phyloP scores from a whole-genome alignment of 176 grass and related monocot genomes.

The Ensete glaucum region DNA sequence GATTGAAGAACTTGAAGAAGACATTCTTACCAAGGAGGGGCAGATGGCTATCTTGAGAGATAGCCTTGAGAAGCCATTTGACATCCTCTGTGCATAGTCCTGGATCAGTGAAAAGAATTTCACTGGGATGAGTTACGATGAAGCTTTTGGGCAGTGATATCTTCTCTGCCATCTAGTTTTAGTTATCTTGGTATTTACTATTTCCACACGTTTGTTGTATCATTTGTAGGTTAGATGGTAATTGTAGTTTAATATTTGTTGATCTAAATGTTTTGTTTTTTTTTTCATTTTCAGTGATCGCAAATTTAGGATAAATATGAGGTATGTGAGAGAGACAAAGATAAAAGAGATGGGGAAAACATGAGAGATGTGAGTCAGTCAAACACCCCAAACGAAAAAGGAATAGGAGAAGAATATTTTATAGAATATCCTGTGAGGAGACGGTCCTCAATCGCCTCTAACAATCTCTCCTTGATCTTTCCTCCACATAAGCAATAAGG shows the following conservation, averaged over 20 bases:
- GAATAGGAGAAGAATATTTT: too few species aligned
- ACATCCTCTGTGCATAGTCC: conserved; percentile 8
- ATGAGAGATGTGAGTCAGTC: too few species aligned
- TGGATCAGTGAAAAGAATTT: conserved; percentile 17
- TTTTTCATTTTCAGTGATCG: too few species aligned
- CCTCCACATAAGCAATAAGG: too few species aligned
- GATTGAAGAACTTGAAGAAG: conserved; percentile 46
- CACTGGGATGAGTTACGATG: neutral
- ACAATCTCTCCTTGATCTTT: too few species aligned
- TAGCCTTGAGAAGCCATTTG: conserved; percentile 44
- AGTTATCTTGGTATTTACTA: neutral
- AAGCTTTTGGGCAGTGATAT: neutral
- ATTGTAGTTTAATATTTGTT: neutral
- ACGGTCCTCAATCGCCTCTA: too few species aligned
- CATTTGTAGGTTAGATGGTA: neutral
- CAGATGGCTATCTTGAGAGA: conserved; percentile 80
- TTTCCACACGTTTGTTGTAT: neutral
- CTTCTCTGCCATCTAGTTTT: neutral
- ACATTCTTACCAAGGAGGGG: conserved; percentile 76
- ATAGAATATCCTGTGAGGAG: too few species aligned
- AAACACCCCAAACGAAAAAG: too few species aligned
- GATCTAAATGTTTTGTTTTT: neutral
- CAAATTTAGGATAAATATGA: too few species aligned
- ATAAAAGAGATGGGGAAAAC: too few species aligned
- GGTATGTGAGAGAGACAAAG: too few species aligned